Conservation (phyloP, 2,329 filamentous ascomycete species). For the Trichoderma oligosporum region DNA sequence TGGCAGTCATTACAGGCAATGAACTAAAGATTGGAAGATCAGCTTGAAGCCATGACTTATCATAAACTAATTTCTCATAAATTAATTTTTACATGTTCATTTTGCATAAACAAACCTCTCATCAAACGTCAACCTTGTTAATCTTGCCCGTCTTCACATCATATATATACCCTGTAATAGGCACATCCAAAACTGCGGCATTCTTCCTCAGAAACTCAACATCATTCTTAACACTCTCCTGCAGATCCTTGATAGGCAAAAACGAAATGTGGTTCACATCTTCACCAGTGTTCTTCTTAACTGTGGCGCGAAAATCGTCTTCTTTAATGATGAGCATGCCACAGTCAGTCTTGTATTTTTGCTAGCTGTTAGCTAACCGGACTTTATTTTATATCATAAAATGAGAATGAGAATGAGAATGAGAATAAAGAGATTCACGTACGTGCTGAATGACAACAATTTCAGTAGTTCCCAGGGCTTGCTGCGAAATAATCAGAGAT, state of each 20-base stretch:
- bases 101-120: no score
- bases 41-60: no score
- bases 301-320: slow-evolving; percentile 49
- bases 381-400: neutral
- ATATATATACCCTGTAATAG: slow-evolving; percentile 71
- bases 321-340: slow-evolving; percentile 67
- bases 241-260: slow-evolving; percentile 60
- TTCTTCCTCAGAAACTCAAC: slow-evolving; percentile 58
- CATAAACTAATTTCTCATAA: no score
- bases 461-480: slow-evolving; percentile 72
- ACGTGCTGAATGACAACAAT: slow-evolving; percentile 69
- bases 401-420: neutral
- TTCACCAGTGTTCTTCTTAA: slow-evolving; percentile 57
- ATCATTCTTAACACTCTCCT: slow-evolving; percentile 63
- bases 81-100: neutral
- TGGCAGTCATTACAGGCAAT: neutral
- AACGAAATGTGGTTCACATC: slow-evolving; percentile 57
- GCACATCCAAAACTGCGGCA: slow-evolving; percentile 57
- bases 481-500: slow-evolving; percentile 73
- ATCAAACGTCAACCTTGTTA: slow-evolving; percentile 27
- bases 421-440: slow-evolving; percentile 20
- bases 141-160: slow-evolving; percentile 68
- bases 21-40: no score
- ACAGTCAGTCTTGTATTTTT: slow-evolving; percentile 34
- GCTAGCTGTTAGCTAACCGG: neutral